Evolutionary conservation across 257 asterid genomes (phyloP).

Genomic region (Petunia secreta): DNA sequence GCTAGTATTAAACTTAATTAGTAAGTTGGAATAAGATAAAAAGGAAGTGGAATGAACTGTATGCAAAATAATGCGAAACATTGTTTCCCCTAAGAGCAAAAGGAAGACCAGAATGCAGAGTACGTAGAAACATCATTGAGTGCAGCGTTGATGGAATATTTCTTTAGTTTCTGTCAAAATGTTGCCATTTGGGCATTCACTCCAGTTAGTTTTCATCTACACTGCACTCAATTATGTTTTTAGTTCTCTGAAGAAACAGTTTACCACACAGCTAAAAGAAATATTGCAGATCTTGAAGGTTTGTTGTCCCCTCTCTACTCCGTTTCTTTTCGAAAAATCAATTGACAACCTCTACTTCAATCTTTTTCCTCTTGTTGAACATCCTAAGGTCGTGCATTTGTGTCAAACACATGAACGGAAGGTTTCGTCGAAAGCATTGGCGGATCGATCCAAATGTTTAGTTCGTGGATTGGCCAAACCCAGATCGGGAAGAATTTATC

Average conservation of each 20-base stretch:
- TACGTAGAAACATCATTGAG: slow-evolving; percentile 29
- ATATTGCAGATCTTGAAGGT: background rate
- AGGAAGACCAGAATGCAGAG: background rate
- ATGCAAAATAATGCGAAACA: background rate
- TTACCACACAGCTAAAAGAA: background rate
- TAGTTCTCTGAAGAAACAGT: slow-evolving; percentile 20
- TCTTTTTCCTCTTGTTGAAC: too few relatives aligned
- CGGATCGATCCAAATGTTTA: too few relatives aligned
- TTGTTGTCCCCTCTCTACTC: background rate
- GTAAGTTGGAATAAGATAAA: background rate
- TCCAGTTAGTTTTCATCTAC: background rate
- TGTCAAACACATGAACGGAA: too few relatives aligned
- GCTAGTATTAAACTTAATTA: background rate
- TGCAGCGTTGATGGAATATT: slow-evolving; percentile 34
- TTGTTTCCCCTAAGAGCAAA: background rate
- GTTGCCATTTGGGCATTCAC: background rate
- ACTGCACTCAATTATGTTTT: slow-evolving; percentile 27
- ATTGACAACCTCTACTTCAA: too few relatives aligned
- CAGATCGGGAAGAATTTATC: too few relatives aligned
- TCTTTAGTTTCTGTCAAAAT: background rate
- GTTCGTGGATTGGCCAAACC: too few relatives aligned
- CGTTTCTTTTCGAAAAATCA: too few relatives aligned
- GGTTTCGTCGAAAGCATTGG: too few relatives aligned
- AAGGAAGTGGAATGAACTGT: background rate
- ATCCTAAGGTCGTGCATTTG: too few relatives aligned